Percentiles rank a stretch among this genome's conserved stretches.
Conservation (phyloP, 2,329 filamentous ascomycete species). For the Fusarium citri region DNA sequence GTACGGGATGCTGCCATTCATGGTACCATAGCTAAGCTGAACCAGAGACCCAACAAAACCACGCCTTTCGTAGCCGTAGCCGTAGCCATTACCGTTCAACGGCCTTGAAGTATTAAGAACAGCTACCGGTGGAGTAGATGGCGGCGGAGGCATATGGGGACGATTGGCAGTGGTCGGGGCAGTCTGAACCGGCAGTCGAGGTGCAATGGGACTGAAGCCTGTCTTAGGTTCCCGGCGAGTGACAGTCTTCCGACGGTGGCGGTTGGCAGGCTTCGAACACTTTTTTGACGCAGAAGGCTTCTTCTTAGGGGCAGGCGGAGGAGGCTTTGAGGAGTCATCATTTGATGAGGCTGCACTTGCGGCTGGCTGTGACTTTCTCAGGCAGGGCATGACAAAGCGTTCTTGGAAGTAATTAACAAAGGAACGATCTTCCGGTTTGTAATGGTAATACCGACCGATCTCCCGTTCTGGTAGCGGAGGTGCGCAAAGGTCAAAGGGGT, state of each 20-base stretch:
- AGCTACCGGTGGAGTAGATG: neutral
- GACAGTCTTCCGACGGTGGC: neutral
- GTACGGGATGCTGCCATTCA: neutral
- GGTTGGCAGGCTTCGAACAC: neutral
- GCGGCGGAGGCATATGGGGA: neutral
- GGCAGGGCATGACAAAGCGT: neutral
- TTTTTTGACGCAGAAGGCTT: neutral
- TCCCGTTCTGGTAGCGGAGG: neutral
- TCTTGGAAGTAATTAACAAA: neutral
- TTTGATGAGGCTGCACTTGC: neutral
- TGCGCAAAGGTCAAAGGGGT: neutral
- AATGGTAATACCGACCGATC: neutral
- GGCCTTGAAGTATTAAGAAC: neutral
- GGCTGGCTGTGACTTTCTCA: neutral
- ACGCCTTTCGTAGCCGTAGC: neutral
- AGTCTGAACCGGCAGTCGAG: neutral
- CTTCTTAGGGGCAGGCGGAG: neutral
- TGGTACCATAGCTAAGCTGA: neutral
- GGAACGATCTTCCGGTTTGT: neutral
- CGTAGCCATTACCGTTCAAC: neutral
- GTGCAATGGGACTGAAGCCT: neutral
- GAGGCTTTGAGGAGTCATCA: neutral
- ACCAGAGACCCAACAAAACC: neutral
- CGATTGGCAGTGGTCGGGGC: neutral
- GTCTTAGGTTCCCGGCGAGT: accelerated